Base-by-base conservation (phyloP, 2,329 filamentous ascomycete genomes). In the Colletotrichum ledebouriae region DNA sequence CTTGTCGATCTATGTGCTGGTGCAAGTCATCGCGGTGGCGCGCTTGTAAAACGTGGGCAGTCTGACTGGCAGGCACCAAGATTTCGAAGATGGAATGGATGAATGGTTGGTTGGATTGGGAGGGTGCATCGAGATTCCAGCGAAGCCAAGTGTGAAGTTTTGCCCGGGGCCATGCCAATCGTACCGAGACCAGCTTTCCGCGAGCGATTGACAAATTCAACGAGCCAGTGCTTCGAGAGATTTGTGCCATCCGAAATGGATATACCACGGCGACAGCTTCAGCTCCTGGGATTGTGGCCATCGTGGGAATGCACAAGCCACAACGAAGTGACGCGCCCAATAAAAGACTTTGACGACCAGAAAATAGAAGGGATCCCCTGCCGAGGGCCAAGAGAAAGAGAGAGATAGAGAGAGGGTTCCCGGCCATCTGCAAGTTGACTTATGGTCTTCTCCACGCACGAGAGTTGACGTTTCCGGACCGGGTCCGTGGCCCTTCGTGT, bases 171-270 rank as follows among this genome's bases (percentile, higher is more conserved):
- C 17, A 33, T 37, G 15, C 9, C 13, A 9, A 55, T 15, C 53
- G 20, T 49, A n/a, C 12, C 41, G 55, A 20, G 13, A 22, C 33
- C n/a, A 20, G 15, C 34, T 25, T 34, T 12, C 3, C 13, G 13
- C 1, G 1, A n/a, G 6, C 3, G 20, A 4, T 42, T 68, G 22
- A 56, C 39, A 59, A 64, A 59, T 59, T 20, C 29, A 29, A 3
- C 20, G 7, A 53, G 12, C 47, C 47, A 50, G 20, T 20, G 6
- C 10, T n/a, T 17, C 20, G 15, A 25, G 22, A 49, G 17, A 22
- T 33, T 50, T 17, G n/a, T 68, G 61, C 41, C 65, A 68, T 65
- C 65, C 29, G 53, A 59, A 65, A 22, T 46, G 25, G 13, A n/a
- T 29, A 10, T 34, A 33, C 25, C 20, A 20, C 17, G 41, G 6